These are phyloP conservation scores for Penicillium bovifimosum DNA, from an alignment of 495 filamentous ascomycete species.

Conservation along the genomic window DNA sequence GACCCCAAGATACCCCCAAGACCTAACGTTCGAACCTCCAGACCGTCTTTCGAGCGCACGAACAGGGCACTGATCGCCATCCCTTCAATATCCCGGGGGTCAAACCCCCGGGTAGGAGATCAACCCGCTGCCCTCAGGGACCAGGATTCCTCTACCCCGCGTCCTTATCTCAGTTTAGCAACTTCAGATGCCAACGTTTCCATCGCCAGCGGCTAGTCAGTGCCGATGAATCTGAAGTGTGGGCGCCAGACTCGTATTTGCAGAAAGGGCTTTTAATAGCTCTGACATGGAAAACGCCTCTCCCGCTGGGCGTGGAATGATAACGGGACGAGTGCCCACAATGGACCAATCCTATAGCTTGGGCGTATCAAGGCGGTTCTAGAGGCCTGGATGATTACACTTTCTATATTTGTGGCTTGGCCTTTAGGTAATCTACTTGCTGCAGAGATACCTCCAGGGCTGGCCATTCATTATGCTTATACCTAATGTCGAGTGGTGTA, in stretches of 20 bases:
- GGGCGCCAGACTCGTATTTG: background rate
- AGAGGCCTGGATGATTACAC: background rate
- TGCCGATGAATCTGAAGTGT: background rate
- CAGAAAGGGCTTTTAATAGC: slow-evolving; percentile 11
- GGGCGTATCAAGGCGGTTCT: background rate
- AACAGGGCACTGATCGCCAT: background rate
- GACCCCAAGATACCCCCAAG: background rate
- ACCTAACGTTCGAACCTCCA: background rate
- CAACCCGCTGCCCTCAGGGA: background rate
- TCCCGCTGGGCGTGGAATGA: slow-evolving; percentile 15
- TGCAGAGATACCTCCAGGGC: background rate
- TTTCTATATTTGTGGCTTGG: background rate
- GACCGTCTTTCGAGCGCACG: background rate
- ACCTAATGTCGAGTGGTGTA: background rate
- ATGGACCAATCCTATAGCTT: background rate
- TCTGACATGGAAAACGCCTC: slow-evolving; percentile 19
- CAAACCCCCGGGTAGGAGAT: background rate
- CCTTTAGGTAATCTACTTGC: slow-evolving; percentile 4
- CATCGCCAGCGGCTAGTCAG: background rate
- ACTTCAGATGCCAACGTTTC: background rate
- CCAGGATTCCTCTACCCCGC: background rate
- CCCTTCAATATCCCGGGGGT: background rate
- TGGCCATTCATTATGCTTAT: background rate
- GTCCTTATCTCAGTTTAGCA: background rate
- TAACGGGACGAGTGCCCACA: background rate